A percentile compares a stretch with the other conserved stretches of the same genome.
phyloP scores from a whole-genome alignment of 345 rosid species.

The Eucalyptus virginea region DNA sequence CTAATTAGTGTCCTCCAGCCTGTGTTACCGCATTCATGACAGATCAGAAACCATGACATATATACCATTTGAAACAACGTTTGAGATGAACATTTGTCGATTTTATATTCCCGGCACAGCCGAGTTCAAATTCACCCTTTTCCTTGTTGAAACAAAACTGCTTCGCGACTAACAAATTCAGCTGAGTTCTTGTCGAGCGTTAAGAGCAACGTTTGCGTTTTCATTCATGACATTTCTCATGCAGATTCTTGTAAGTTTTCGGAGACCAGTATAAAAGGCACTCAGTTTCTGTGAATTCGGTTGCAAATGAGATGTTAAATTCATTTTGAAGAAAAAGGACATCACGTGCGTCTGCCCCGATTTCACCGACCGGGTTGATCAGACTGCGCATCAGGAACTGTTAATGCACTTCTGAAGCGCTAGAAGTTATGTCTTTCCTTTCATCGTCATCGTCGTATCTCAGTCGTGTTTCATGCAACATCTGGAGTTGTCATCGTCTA shows the following conservation, averaged over 20 bases:
- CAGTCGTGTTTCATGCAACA: background rate
- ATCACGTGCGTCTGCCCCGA: background rate
- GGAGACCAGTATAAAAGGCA: background rate
- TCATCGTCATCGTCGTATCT: background rate
- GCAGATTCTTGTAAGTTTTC: background rate
- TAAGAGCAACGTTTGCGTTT: background rate
- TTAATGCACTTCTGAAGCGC: background rate
- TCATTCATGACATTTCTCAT: background rate
- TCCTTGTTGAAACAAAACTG: background rate
- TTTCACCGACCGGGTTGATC: background rate
- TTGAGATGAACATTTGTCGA: background rate
- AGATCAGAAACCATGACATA: background rate
- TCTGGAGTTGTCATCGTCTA: background rate
- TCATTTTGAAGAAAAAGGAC: background rate
- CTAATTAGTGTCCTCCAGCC: background rate
- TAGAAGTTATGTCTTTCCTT: background rate
- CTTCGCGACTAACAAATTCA: background rate
- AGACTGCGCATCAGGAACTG: background rate
- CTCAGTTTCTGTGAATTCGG: background rate
- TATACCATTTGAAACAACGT: background rate
- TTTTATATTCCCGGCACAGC: background rate
- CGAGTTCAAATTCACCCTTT: background rate
- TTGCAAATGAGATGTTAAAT: background rate
- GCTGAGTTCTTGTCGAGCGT: background rate
- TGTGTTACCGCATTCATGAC: background rate